Base-by-base conservation (phyloP, 768 basidiomycete genomes). In the Podaxis rugospora region DNA sequence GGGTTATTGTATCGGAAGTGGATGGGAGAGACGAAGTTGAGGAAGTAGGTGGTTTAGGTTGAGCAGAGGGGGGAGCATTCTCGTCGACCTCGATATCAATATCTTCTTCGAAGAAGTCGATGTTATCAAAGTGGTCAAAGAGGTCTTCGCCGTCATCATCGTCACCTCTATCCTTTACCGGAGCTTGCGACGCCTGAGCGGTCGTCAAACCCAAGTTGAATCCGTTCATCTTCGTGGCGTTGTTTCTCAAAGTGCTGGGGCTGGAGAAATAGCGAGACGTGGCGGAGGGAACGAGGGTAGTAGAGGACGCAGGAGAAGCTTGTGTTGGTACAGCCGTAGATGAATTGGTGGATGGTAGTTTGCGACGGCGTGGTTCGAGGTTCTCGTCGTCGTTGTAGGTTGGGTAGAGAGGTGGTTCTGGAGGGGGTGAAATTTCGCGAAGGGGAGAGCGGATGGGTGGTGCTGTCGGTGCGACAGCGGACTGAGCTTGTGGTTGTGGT, bases 361-460 rank as follows among this genome's bases (percentile, higher is more conserved):
- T 70, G 4, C 78, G 74, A 18, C 77, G 71, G 7, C 73, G 74
- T 13, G 72, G 71, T 55, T 76, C 74, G 61, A 78, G 72, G 51
- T 76, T 71, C 49, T 70, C 68, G 59, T 80, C 79, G 46, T 80
- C 76, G 21, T 76, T 70, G 25, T 70, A 68, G 28, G 63, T 62
- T 14, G 59, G 54, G 18, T 65, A 60, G 7, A 63, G 51, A 7
- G 70, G 62, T 21, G 72, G 67, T 1, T 71, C 65, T 21, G 70
- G 72, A 14, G 73, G 75, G 5, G 73, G 70, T n/a, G 73, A 69
- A 14, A 78, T 78, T 55, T 78, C 77, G 37, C 72, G 67, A 23
- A 78, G 60, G 67, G 81, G 70, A 66, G 76, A 69, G 57, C 79
- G 68, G n/a, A 67, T 39, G 16, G 54, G 56, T 50, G 62, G 58